Conservation (phyloP, 2,329 filamentous ascomycete genomes). For the Hypoxylon sp. region DNA sequence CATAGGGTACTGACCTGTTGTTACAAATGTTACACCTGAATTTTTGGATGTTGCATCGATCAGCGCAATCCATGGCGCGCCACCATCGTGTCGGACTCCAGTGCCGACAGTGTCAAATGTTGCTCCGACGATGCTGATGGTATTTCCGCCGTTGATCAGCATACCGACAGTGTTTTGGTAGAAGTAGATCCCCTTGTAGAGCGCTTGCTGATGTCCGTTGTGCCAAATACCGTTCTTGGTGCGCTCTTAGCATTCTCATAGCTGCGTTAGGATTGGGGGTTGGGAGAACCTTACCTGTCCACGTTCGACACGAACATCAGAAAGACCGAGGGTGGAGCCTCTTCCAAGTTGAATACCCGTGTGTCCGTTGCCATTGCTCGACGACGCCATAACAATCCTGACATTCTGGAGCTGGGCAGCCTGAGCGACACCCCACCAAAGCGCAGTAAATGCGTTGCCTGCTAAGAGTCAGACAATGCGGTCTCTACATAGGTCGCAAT, state of each 20-base stretch:
- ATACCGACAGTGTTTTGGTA: constrained; percentile 60
- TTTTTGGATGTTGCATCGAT: constrained; percentile 60
- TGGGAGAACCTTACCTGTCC: constrained; percentile 54
- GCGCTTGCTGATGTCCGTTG: constrained; percentile 61
- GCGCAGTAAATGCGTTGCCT: constrained; percentile 58
- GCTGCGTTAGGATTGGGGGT: not conserved
- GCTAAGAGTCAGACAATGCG: constrained; percentile 24
- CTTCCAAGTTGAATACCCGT: constrained; percentile 60
- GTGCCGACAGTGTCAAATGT: constrained; percentile 60
- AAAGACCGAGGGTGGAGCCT: constrained; percentile 60
- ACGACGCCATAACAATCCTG: constrained; percentile 59
- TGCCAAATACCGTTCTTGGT: constrained; percentile 61
- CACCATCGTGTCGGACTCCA: constrained; percentile 57
- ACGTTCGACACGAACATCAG: constrained; percentile 60
- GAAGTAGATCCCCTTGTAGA: constrained; percentile 62
- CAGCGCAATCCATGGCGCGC: constrained; percentile 59
- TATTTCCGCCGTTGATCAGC: constrained; percentile 57
- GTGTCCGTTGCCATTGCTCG: constrained; percentile 57
- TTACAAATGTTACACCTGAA: constrained; percentile 59
- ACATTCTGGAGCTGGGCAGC: constrained; percentile 61
- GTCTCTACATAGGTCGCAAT: not conserved
- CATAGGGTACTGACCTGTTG: constrained; percentile 44
- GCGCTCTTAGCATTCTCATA: constrained; percentile 18
- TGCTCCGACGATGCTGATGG: constrained; percentile 59
- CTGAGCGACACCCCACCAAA: constrained; percentile 64